A percentile compares a stretch with the other conserved stretches of the same genome.
Conservation (phyloP, 1,284 basidiomycete species). For the Moesziomyces antarcticus region DNA sequence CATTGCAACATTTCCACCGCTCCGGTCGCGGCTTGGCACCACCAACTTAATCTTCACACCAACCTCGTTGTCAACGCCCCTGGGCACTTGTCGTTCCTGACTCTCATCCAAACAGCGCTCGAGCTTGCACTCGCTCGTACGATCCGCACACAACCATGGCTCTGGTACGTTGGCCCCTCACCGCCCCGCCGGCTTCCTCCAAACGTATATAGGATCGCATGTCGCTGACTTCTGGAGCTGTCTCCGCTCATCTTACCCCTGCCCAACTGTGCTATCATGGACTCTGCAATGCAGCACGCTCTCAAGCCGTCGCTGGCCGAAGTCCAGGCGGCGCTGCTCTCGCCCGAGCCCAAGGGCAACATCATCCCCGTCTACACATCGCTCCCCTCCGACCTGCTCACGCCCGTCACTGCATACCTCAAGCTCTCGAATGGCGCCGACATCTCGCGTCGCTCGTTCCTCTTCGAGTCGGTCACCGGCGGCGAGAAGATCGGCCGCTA, state of each 20-base stretch:
- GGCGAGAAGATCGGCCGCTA: constrained; percentile 93
- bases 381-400: constrained; percentile 93
- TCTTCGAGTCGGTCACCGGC: constrained; percentile 75
- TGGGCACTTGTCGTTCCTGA: not conserved
- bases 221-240: constrained; percentile 4
- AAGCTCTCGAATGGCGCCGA: constrained; percentile 90
- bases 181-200: not conserved
- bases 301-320: constrained; percentile 57
- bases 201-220: not conserved
- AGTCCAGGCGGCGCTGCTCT: constrained; percentile 56
- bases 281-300: constrained; percentile 22
- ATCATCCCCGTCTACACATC: constrained; percentile 92
- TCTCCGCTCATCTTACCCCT: not conserved
- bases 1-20: too few species aligned
- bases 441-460: constrained; percentile 67
- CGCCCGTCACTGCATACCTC: constrained; percentile 96
- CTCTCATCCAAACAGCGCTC: not conserved
- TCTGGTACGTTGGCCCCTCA: constrained; percentile 20
- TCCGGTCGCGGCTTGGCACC: too few species aligned
- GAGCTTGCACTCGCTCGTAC: constrained; percentile 9
- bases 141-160: constrained; percentile 26
- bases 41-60: too few species aligned
- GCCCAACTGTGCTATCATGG: constrained; percentile 5
- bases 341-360: constrained; percentile 73
- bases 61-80: too few species aligned